phyloP scores from a whole-genome alignment of 805 yeast species.

The Blastobotrys robertii region DNA sequence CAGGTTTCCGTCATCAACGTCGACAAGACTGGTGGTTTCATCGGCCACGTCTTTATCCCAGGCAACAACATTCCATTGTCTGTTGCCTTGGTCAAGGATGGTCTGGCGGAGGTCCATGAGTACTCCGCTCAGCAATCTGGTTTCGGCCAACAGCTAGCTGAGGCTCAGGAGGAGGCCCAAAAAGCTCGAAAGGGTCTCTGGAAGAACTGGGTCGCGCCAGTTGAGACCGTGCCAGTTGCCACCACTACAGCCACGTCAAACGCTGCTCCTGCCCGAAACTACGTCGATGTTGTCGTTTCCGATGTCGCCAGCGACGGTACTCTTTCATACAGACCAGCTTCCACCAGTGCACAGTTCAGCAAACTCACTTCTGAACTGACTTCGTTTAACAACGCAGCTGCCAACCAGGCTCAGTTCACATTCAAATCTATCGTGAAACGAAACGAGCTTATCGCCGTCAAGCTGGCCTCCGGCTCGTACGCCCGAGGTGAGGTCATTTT shows the following conservation, averaged over 20 bases:
- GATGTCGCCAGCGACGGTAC: constrained; percentile 22
- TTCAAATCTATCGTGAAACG: constrained; percentile 33
- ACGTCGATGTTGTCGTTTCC: constrained; percentile 29
- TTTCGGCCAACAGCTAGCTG: constrained; percentile 41
- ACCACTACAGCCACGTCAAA: constrained; percentile 12
- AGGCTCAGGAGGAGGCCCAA: constrained; percentile 57
- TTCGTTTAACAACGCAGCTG: constrained; percentile 24
- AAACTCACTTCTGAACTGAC: constrained; percentile 19
- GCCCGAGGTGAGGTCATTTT: constrained; percentile 48
- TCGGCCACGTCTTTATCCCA: constrained; percentile 55
- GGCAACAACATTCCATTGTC: constrained; percentile 49
- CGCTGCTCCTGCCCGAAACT: constrained; percentile 19
- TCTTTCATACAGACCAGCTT: constrained; percentile 18
- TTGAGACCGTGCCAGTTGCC: constrained; percentile 18
- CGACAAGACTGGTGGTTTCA: constrained; percentile 74
- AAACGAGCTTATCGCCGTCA: constrained; percentile 44
- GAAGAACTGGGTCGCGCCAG: constrained; percentile 45
- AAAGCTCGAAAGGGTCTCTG: constrained; percentile 51
- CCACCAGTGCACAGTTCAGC: constrained; percentile 12
- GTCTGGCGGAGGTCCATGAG: constrained; percentile 56
- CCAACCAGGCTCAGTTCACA: constrained; percentile 20
- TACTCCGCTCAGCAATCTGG: constrained; percentile 52
- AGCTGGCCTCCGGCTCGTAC: constrained; percentile 39
- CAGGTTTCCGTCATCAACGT: constrained; percentile 56
- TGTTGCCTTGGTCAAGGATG: constrained; percentile 45